Evolutionary conservation across 805 yeast genomes (phyloP).

Genomic region (Huiozyma sinensis): DNA sequence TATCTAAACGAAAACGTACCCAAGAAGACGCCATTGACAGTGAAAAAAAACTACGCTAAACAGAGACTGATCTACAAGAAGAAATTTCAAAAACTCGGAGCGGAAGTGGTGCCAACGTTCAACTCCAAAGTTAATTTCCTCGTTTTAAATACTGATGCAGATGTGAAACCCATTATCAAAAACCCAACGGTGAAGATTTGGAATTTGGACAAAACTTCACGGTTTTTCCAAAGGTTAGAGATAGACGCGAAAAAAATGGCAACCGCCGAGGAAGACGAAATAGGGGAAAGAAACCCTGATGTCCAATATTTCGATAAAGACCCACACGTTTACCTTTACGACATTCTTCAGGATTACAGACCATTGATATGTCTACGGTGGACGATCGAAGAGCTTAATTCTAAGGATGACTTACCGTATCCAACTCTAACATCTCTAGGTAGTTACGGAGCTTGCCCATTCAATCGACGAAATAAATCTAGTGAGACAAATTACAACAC

Average conservation of each 20-base stretch:
- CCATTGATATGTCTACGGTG: slow-evolving; percentile 79
- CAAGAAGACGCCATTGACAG: neutral
- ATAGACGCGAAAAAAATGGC: slow-evolving; percentile 19
- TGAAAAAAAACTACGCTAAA: slow-evolving; percentile 1
- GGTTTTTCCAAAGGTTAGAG: slow-evolving; percentile 60
- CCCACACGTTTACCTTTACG: slow-evolving; percentile 67
- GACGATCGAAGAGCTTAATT: slow-evolving; percentile 28
- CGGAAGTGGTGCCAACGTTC: slow-evolving; percentile 45
- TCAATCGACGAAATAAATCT: slow-evolving; percentile 40
- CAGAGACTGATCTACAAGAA: slow-evolving; percentile 8
- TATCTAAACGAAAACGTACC: slow-evolving; percentile 41
- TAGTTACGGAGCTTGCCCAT: slow-evolving; percentile 61
- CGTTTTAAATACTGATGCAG: slow-evolving; percentile 32
- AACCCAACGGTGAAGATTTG: slow-evolving; percentile 53
- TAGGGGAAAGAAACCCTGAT: neutral
- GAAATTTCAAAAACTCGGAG: slow-evolving; percentile 35
- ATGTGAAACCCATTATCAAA: neutral
- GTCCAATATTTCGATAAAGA: slow-evolving; percentile 3
- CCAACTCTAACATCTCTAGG: slow-evolving; percentile 16
- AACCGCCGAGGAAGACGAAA: neutral
- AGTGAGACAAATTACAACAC: slow-evolving; percentile 13
- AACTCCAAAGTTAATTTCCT: slow-evolving; percentile 60
- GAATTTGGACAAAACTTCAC: slow-evolving; percentile 70
- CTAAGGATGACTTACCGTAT: slow-evolving; percentile 28
- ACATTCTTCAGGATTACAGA: slow-evolving; percentile 57